Percentiles rank a stretch among this genome's conserved stretches.
Evolutionary conservation across 805 yeast species (phyloP).

Genomic region (Diddensiella transvaalensis): DNA sequence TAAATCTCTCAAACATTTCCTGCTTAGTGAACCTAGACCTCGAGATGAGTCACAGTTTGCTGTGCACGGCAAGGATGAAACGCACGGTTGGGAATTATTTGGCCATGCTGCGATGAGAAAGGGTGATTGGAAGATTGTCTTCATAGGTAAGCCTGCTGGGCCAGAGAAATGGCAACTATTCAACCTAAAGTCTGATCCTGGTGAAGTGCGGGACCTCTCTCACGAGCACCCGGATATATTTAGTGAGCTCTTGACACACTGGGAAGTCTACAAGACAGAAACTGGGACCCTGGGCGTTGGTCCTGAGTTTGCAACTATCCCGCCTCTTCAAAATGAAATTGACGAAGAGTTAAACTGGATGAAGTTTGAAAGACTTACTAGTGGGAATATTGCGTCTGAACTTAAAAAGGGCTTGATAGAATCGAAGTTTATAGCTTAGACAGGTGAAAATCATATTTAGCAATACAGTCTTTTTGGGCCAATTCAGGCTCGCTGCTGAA

Average conservation of each 20-base stretch:
- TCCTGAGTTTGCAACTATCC: too few species aligned
- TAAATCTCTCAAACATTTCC: conserved; percentile 41
- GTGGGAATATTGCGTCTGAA: background rate
- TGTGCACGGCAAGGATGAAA: conserved; percentile 2
- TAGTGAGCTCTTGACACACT: too few species aligned
- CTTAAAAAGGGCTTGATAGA: conserved; percentile 2
- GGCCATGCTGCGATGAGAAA: conserved; percentile 54
- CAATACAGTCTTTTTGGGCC: too few species aligned
- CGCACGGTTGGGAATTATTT: conserved; percentile 53
- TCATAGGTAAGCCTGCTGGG: conserved; percentile 48
- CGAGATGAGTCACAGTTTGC: conserved; percentile 35
- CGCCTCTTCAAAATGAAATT: conserved; percentile 3
- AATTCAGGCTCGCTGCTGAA: too few species aligned
- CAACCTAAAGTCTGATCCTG: conserved; percentile 41
- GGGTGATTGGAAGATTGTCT: conserved; percentile 48
- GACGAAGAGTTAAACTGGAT: conserved; percentile 9
- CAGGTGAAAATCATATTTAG: too few species aligned
- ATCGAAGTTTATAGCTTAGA: too few species aligned
- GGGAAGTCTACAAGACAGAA: too few species aligned
- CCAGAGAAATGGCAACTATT: conserved; percentile 46
- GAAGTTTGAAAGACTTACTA: conserved; percentile 3
- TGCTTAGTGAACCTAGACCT: conserved; percentile 40
- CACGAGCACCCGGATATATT: conserved; percentile 31
- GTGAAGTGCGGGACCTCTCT: conserved; percentile 48
- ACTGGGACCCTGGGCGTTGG: too few species aligned